Evolutionary conservation across 331 rosid species (phyloP).

Genomic region (Ulmus americana): DNA sequence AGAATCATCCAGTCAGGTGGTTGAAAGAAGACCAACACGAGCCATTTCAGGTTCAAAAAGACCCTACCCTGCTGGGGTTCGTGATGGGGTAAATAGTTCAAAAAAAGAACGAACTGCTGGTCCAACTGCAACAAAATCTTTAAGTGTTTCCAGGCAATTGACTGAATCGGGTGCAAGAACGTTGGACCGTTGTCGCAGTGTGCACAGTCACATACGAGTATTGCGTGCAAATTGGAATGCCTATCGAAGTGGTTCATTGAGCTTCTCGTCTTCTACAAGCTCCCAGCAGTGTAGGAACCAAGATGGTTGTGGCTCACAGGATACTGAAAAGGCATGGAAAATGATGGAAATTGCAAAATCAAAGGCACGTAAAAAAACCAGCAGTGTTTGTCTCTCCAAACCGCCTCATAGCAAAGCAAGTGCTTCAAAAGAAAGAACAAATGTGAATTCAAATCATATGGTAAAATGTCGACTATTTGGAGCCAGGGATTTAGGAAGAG

Average conservation of each 20-base stretch:
- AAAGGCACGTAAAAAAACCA: slow-evolving; percentile 20
- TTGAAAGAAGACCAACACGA: slow-evolving; percentile 17
- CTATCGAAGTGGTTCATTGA: slow-evolving; percentile 53
- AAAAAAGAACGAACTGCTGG: slow-evolving; percentile 5
- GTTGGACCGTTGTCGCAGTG: slow-evolving; percentile 34
- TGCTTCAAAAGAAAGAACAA: slow-evolving; percentile 23
- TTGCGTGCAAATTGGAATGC: slow-evolving; percentile 69
- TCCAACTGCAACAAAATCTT: slow-evolving; percentile 6
- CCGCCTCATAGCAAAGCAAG: slow-evolving; percentile 24
- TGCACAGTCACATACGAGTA: slow-evolving; percentile 36
- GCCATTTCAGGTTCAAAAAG: slow-evolving; percentile 19
- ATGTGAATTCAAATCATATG: slow-evolving; percentile 12
- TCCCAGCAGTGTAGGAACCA: slow-evolving; percentile 22
- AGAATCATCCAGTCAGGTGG: slow-evolving; percentile 24
- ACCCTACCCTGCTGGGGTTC: slow-evolving; percentile 20
- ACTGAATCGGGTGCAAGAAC: slow-evolving; percentile 39
- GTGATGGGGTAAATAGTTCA: slow-evolving; percentile 25
- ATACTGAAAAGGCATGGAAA: slow-evolving; percentile 67
- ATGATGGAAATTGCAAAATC: slow-evolving; percentile 61
- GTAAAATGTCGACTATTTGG: slow-evolving; percentile 23
- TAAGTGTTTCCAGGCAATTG: background rate
- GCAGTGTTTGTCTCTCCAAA: slow-evolving; percentile 26
- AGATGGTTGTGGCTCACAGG: slow-evolving; percentile 20
- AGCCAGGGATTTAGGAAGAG: slow-evolving; percentile 11
- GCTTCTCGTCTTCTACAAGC: slow-evolving; percentile 40